Conservation (phyloP, 2,329 filamentous ascomycete species). For the Penicillium freii region DNA sequence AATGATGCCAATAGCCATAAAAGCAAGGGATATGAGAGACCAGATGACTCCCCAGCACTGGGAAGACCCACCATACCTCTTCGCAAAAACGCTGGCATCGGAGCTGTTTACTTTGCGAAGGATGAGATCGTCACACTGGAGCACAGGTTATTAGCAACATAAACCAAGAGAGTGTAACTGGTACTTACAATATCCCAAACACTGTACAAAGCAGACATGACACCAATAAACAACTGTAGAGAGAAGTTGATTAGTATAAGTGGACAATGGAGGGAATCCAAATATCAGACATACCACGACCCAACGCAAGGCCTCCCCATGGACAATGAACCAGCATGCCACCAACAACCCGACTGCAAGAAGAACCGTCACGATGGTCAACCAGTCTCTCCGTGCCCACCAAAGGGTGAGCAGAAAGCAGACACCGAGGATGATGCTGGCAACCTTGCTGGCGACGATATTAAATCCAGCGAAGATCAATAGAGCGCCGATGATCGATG, state of each 20-base stretch:
- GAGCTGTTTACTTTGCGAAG: slow-evolving; percentile 76
- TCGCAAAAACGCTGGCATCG: slow-evolving; percentile 74
- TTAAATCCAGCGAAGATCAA: slow-evolving; percentile 79
- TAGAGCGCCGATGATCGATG: slow-evolving; percentile 71
- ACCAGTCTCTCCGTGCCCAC: slow-evolving; percentile 78
- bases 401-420: slow-evolving; percentile 77
- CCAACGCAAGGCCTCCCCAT: slow-evolving; percentile 71
- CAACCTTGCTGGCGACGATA: slow-evolving; percentile 77
- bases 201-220: slow-evolving; percentile 77
- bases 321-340: slow-evolving; percentile 75
- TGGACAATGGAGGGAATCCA: rapidly evolving
- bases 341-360: slow-evolving; percentile 68
- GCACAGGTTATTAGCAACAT: background rate
- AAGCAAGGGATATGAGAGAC: slow-evolving; percentile 67
- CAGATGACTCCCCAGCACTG: slow-evolving; percentile 80
- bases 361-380: slow-evolving; percentile 69
- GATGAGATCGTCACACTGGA: slow-evolving; percentile 72
- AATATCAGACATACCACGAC: slow-evolving; percentile 55
- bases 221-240: slow-evolving; percentile 68
- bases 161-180: background rate
- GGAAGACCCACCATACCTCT: slow-evolving; percentile 74
- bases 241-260: slow-evolving; percentile 1
- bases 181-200: slow-evolving; percentile 72
- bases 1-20: slow-evolving; percentile 73
- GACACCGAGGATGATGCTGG: slow-evolving; percentile 68